A percentile compares a stretch with the other conserved stretches of the same genome.
Evolutionary conservation across 2,329 filamentous ascomycete species (phyloP).

Genomic region (Trichophyton benhamiae): DNA sequence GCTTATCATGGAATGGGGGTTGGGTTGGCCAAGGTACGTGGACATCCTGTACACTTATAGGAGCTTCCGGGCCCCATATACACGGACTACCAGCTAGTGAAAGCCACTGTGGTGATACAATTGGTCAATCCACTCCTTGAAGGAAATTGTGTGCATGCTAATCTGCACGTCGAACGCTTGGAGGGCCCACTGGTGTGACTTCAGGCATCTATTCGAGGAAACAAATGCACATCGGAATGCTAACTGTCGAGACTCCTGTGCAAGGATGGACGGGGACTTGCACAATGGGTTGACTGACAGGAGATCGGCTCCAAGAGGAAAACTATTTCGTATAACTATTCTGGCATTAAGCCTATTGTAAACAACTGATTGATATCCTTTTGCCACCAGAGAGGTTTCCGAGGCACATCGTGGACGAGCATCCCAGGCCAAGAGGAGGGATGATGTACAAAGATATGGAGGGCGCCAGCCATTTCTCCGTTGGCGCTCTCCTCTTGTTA

Average conservation of each 20-base stretch:
- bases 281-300: background rate
- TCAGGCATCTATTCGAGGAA: background rate
- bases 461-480: too few relatives aligned
- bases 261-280: background rate
- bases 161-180: background rate
- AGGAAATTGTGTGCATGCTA: background rate
- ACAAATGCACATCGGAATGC: background rate
- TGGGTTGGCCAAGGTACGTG: background rate
- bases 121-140: background rate
- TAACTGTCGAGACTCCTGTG: background rate
- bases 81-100: background rate
- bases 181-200: background rate
- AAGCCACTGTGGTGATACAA: background rate
- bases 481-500: too few relatives aligned
- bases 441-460: too few relatives aligned
- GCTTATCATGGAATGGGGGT: background rate
- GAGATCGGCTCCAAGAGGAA: too few relatives aligned
- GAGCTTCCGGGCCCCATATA: slow-evolving; percentile 2
- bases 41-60: background rate
- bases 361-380: too few relatives aligned
- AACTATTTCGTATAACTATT: too few relatives aligned
- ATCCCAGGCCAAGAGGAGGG: too few relatives aligned
- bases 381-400: too few relatives aligned
- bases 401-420: too few relatives aligned
- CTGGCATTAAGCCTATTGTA: too few relatives aligned